These are phyloP conservation scores for Trichoderma koningiopsis DNA, from an alignment of 2,329 filamentous ascomycete genomes.

Conservation along the genomic window DNA sequence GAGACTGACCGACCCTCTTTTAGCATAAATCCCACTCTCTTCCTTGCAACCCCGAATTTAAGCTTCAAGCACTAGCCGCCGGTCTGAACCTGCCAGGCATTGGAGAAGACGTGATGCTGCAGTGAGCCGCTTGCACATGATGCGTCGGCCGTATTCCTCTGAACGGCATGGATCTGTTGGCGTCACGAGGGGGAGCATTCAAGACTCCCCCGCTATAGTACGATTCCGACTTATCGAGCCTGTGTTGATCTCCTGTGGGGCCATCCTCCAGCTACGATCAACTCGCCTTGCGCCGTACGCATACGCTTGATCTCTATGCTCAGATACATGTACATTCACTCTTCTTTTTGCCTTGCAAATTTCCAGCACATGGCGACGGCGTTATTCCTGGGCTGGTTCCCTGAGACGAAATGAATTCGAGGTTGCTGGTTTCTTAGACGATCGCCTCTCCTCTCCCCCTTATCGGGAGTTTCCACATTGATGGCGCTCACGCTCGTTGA, in stretches of 20 bases:
- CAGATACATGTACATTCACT: background rate
- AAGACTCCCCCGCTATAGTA: background rate
- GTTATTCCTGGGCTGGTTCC: slow-evolving; percentile 5
- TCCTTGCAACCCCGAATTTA: slow-evolving; percentile 82
- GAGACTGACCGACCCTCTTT: slow-evolving; percentile 36
- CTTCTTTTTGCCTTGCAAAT: slow-evolving; percentile 1
- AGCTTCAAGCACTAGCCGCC: slow-evolving; percentile 49
- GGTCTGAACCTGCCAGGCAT: slow-evolving; percentile 48
- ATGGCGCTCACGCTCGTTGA: slow-evolving; percentile 14
- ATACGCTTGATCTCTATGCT: background rate
- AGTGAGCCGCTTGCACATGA: slow-evolving; percentile 31
- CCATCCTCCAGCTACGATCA: background rate
- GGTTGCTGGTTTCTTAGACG: slow-evolving; percentile 2
- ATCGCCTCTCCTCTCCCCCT: background rate
- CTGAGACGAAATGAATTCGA: slow-evolving; percentile 12
- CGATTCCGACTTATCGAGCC: background rate
- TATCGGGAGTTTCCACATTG: slow-evolving; percentile 8
- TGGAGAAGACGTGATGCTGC: slow-evolving; percentile 48
- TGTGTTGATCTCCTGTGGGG: slow-evolving; percentile 11
- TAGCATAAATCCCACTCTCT: slow-evolving; percentile 80
- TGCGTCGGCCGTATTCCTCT: slow-evolving; percentile 1
- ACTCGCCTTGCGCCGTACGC: background rate
- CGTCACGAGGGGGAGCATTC: background rate
- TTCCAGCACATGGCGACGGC: slow-evolving; percentile 24
- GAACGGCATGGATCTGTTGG: slow-evolving; percentile 5